Percentiles rank a stretch among this genome's conserved stretches.
Conservation (phyloP, 495 filamentous ascomycete genomes). For the Penicillium taxi region DNA sequence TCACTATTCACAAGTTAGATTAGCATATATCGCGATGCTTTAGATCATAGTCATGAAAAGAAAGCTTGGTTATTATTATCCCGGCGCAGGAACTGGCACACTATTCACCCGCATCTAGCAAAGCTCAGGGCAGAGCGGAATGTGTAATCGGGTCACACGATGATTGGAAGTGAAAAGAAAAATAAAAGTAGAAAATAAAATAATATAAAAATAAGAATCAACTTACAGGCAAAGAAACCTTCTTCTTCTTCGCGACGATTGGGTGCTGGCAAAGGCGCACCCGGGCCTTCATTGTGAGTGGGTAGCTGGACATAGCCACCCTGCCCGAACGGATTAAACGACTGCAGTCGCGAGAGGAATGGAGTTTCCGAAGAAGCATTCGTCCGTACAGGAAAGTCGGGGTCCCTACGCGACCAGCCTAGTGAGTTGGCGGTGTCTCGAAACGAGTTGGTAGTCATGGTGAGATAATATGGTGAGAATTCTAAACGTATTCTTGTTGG, state of each 20-base stretch:
- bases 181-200: not conserved
- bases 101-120: conserved; percentile 29
- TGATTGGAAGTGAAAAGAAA: not conserved
- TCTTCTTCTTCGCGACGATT: conserved; percentile 89
- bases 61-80: conserved; percentile 19
- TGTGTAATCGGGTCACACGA: conserved; percentile 17
- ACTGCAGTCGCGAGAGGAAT: conserved; percentile 72
- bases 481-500: not conserved
- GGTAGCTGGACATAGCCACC: conserved; percentile 89
- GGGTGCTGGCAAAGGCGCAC: conserved; percentile 79
- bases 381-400: conserved; percentile 71
- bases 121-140: conserved; percentile 9
- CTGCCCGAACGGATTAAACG: conserved; percentile 80
- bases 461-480: too few relatives aligned
- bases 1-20: conserved; percentile 54
- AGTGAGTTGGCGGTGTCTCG: conserved; percentile 89
- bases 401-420: conserved; percentile 85
- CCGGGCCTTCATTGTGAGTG: conserved; percentile 65
- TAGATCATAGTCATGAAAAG: conserved; percentile 13
- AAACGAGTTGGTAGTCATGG: conserved; percentile 86
- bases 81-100: conserved; percentile 36
- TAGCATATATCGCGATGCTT: conserved; percentile 11
- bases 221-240: conserved; percentile 93
- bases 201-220: conserved; percentile 1
- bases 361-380: conserved; percentile 60